Base-by-base conservation (phyloP, 2,329 filamentous ascomycete genomes). In the Chrysoporthe deuterocubensis region DNA sequence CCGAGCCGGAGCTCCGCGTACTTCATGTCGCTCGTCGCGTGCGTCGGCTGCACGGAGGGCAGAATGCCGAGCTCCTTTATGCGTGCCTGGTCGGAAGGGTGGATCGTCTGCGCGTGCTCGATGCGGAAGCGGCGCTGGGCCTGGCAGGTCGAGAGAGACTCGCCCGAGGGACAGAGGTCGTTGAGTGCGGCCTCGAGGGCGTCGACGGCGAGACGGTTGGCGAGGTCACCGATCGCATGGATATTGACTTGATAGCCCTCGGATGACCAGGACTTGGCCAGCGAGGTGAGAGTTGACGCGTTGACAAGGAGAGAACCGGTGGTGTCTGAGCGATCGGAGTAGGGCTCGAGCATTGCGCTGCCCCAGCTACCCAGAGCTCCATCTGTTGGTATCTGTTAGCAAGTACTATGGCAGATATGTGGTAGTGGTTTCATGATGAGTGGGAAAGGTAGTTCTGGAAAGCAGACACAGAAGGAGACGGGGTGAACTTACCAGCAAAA, bases 291-390 rank as follows among this genome's bases (percentile, higher is more conserved):
- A 3, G 84, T 82, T 0, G 84, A 85, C n/a, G 85, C 84, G 74
- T 90, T 90, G 65, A 91, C 86, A 43, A 92, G 83, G 62, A 92
- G 85, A 0, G 88, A 90, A 14, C 90, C 90, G 0, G 83, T 85
- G 0, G 84, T 87, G 67, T 84, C 83, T 1, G 85, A 83, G 21
- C 87, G 87, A 75, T 92, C 90, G 37, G 81, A 81, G 76, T 92
- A 92, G 0, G 90, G 90, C 11, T 90, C 87, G n/a, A 92, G 81
- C 81, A 92, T 83, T 57, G 90, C 90, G 67, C 88, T 90, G 40
- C 90, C 90, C 89, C 90, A 92, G 75, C 87, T 90, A 6, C 90
- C 90, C 1, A 92, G 81, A 2, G 90, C 90, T 32, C 90, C 90
- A 73, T 92, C 89, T 89, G 71, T 7, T 4, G 7, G 7, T n/a